Evolutionary conservation across 2,329 filamentous ascomycete species (phyloP).

Genomic region (Aspergillus novoparasiticus): DNA sequence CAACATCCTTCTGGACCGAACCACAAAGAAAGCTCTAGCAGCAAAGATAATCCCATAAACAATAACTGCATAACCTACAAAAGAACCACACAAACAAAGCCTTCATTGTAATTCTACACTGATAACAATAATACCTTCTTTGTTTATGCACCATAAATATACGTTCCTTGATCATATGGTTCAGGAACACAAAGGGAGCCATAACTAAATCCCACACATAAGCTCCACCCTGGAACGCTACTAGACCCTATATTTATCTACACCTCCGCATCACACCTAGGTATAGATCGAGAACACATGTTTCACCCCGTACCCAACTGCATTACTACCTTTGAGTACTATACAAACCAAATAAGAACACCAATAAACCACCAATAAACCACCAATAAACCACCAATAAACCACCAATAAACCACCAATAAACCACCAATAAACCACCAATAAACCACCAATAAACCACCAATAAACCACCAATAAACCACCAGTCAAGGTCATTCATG

Average conservation of each 20-base stretch:
- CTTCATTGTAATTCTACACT: too few species aligned
- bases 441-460: background rate
- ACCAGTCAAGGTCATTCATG: background rate
- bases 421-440: background rate
- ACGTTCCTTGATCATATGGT: background rate
- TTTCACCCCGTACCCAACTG: too few species aligned
- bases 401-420: background rate
- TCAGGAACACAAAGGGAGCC: background rate
- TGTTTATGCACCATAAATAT: background rate
- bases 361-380: background rate
- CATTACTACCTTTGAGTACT: too few species aligned
- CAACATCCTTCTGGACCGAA: too few species aligned
- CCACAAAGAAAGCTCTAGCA: too few species aligned
- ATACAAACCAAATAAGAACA: background rate
- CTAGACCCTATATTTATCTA: background rate
- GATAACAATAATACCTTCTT: too few species aligned
- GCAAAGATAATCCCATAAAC: too few species aligned
- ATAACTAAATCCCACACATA: background rate
- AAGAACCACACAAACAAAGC: too few species aligned
- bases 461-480: background rate
- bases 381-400: background rate
- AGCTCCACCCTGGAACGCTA: background rate
- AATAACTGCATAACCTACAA: too few species aligned
- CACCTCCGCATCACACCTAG: background rate
- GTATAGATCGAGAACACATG: too few species aligned